Evolutionary conservation across 2,329 filamentous ascomycete genomes (phyloP).

Genomic region (Incumbomyces delicatus): DNA sequence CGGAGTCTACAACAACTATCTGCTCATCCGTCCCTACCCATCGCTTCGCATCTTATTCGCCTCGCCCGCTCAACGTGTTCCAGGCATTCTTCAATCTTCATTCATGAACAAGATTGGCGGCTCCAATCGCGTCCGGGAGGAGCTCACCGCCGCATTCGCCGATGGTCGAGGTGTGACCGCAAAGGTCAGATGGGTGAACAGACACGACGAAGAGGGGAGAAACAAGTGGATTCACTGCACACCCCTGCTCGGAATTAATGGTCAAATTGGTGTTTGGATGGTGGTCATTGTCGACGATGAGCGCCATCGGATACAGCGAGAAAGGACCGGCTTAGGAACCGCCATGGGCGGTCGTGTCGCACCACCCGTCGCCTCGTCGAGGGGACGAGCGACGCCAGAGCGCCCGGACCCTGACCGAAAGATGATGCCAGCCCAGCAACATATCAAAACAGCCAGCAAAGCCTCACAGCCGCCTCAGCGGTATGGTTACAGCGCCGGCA

Average conservation of each 20-base stretch:
- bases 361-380: neutral
- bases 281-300: slow-evolving; percentile 63
- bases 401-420: neutral
- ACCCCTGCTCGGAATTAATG: slow-evolving; percentile 57
- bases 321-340: neutral
- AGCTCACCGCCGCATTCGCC: slow-evolving; percentile 50
- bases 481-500: neutral
- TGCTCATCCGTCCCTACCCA: slow-evolving; percentile 48
- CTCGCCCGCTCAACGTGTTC: slow-evolving; percentile 56
- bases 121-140: slow-evolving; percentile 42
- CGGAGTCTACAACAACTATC: slow-evolving; percentile 42
- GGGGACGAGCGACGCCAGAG: neutral
- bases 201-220: slow-evolving; percentile 46
- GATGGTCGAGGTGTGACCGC: slow-evolving; percentile 63
- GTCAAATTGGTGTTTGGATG: slow-evolving; percentile 68
- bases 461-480: neutral
- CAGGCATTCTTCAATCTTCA: slow-evolving; percentile 55
- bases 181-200: slow-evolving; percentile 60
- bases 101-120: slow-evolving; percentile 38
- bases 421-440: neutral
- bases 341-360: neutral
- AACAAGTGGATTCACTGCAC: slow-evolving; percentile 70
- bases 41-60: slow-evolving; percentile 60
- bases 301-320: slow-evolving; percentile 4
- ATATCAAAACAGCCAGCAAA: neutral